Base-by-base conservation (phyloP, 805 yeast species). In the Lipomyces yamadae region DNA sequence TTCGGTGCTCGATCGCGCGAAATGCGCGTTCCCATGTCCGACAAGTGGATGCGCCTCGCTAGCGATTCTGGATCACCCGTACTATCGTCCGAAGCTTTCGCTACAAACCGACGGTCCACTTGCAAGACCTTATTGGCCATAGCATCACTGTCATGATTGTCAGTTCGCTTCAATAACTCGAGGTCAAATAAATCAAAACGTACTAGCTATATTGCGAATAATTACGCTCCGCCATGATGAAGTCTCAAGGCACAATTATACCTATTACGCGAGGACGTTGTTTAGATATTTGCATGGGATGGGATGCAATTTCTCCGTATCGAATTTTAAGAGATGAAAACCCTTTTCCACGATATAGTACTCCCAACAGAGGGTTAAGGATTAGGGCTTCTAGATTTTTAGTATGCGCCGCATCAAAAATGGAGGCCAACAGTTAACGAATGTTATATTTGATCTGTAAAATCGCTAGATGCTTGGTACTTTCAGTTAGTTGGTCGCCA, bases 91-190 rank as follows among this genome's bases (percentile, higher is more conserved):
- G 73, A 76, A 7, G 80, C 81, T 56, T 81, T 74, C 59, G 83
- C 82, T 60, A 85, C 75, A 50, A 86, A 78, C 60, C 87, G 76
- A 67, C 82, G 80, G 74, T 88, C 91, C 68, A 83, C 84, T 69
- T 82, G 79, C 35, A 88, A 81, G 68, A 91, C 94, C 79, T 88
- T 88, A 72, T 88, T 89, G 60, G 96, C 84, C 92, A 91, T 88
- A 74, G 85, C 90, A 68, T 68, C 71, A 55, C 70, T 66, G 39
- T 11, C 11, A 13, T 10, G 45, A 56, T 35, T 34, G 37, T 11
- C 42, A 57, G 55, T 18, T 24, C 33, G 7, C 8, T n/a, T 29
- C 55, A 1, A 10, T 13, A 8, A 37, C 24, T 29, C 33, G 39
- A 45, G 55, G 5, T 33, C 55, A 7, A 33, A 50, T 13, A 42